A percentile compares a stretch with the other conserved stretches of the same genome.
Conservation (phyloP, 1,284 basidiomycete species). For the Afroboletus lepidellus region DNA sequence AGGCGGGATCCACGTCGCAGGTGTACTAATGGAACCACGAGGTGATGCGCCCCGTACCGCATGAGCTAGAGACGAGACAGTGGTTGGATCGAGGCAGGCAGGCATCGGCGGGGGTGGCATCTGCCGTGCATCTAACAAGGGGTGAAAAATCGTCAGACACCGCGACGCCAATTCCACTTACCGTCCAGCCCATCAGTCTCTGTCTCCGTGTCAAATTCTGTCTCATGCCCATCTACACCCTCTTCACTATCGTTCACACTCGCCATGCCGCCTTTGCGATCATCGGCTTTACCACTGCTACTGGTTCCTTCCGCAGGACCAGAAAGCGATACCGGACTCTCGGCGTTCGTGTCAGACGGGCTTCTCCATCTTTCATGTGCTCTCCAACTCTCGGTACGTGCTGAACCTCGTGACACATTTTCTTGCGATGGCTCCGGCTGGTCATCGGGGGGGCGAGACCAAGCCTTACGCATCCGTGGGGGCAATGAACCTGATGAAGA, state of each 20-base stretch:
- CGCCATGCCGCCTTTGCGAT: background rate
- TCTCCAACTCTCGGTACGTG: slow-evolving; percentile 9
- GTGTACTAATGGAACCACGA: slow-evolving; percentile 6
- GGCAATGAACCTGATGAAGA: slow-evolving; percentile 40
- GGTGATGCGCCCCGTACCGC: slow-evolving; percentile 21
- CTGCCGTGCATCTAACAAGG: slow-evolving; percentile 29
- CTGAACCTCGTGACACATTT: background rate
- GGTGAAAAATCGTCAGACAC: slow-evolving; percentile 9
- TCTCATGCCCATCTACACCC: slow-evolving; percentile 28
- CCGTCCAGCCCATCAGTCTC: slow-evolving; percentile 33
- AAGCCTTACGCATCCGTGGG: slow-evolving; percentile 62
- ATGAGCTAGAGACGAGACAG: slow-evolving; percentile 31
- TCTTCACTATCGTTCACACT: slow-evolving; percentile 16
- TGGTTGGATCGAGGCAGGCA: slow-evolving; percentile 38
- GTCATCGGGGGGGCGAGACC: slow-evolving; percentile 35
- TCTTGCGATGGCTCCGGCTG: slow-evolving; percentile 7
- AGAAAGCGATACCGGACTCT: slow-evolving; percentile 22
- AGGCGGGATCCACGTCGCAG: slow-evolving; percentile 12
- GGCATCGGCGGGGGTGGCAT: slow-evolving; percentile 52
- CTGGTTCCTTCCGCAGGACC: slow-evolving; percentile 4
- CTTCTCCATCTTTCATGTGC: slow-evolving; percentile 19
- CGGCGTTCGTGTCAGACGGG: slow-evolving; percentile 8
- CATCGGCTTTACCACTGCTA: background rate
- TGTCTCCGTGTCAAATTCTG: slow-evolving; percentile 35
- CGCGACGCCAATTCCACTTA: slow-evolving; percentile 13